Evolutionary conservation across 2,329 filamentous ascomycete genomes (phyloP).

Genomic region (Beauveria caledonica): DNA sequence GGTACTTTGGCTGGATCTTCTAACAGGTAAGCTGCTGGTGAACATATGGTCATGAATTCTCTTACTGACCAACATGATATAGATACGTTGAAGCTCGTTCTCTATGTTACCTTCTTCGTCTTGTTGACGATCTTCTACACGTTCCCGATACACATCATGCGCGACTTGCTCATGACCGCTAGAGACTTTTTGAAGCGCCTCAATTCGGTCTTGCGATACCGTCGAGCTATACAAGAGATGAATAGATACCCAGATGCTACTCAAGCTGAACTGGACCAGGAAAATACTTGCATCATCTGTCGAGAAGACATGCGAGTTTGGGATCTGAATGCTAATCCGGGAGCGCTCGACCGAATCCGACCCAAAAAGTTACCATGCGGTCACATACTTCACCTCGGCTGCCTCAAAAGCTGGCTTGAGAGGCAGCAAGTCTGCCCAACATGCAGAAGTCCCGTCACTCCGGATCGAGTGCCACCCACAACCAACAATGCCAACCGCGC

Average conservation of each 20-base stretch:
- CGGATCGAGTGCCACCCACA: slow-evolving; percentile 20
- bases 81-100: slow-evolving; percentile 86
- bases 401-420: slow-evolving; percentile 94
- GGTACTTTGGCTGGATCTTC: slow-evolving; percentile 78
- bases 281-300: slow-evolving; percentile 96
- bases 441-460: slow-evolving; percentile 69
- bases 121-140: slow-evolving; percentile 93
- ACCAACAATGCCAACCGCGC: slow-evolving; percentile 19
- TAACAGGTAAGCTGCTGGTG: slow-evolving; percentile 52
- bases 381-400: slow-evolving; percentile 89
- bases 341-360: slow-evolving; percentile 72
- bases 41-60: background rate
- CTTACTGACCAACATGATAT: slow-evolving; percentile 15
- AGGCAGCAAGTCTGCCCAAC: slow-evolving; percentile 95
- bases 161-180: slow-evolving; percentile 89
- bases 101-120: slow-evolving; percentile 87
- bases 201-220: slow-evolving; percentile 81
- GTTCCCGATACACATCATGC: slow-evolving; percentile 90
- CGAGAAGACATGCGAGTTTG: slow-evolving; percentile 90
- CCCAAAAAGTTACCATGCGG: slow-evolving; percentile 96
- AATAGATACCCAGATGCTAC: slow-evolving; percentile 90
- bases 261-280: slow-evolving; percentile 70
- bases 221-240: slow-evolving; percentile 89
- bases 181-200: slow-evolving; percentile 86
- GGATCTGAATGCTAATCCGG: slow-evolving; percentile 48